Evolutionary conservation across 805 yeast genomes (phyloP).

Genomic region (Barnettozyma wickerhamii): DNA sequence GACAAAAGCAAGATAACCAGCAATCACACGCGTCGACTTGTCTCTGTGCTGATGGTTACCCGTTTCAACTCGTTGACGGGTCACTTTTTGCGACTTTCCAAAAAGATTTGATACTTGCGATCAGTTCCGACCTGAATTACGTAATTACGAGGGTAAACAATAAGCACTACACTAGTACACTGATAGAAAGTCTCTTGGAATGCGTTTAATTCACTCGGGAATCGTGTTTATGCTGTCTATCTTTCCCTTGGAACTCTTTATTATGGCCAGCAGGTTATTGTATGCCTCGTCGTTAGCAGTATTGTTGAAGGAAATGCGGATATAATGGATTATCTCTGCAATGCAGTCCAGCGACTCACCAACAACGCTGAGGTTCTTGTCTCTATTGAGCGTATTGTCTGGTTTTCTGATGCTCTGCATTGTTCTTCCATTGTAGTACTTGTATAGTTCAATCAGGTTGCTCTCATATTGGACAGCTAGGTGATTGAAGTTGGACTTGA

Average conservation of each 20-base stretch:
- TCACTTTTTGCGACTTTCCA: background rate
- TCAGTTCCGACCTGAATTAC: background rate
- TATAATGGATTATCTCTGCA: constrained; percentile 28
- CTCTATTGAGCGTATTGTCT: constrained; percentile 19
- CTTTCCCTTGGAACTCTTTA: constrained; percentile 11
- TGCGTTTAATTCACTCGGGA: constrained; percentile 11
- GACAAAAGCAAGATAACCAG: too few relatives aligned
- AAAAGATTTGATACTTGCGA: background rate
- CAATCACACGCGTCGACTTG: too few relatives aligned
- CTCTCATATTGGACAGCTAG: constrained; percentile 35
- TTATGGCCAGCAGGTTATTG: constrained; percentile 5
- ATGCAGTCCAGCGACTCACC: constrained; percentile 40
- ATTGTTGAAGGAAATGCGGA: constrained; percentile 14
- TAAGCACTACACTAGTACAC: background rate
- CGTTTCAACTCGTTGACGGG: background rate
- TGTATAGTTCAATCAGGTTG: constrained; percentile 40
- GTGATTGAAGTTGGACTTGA: constrained; percentile 54
- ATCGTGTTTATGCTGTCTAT: constrained; percentile 15
- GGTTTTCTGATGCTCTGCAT: constrained; percentile 23
- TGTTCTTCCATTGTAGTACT: constrained; percentile 46
- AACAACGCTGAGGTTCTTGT: constrained; percentile 36
- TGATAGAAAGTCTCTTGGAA: too few relatives aligned
- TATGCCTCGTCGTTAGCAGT: constrained; percentile 13
- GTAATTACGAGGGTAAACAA: constrained; percentile 1
- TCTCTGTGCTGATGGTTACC: background rate